Evolutionary conservation across 805 yeast genomes (phyloP).

Genomic region (Babjeviella inositovora): DNA sequence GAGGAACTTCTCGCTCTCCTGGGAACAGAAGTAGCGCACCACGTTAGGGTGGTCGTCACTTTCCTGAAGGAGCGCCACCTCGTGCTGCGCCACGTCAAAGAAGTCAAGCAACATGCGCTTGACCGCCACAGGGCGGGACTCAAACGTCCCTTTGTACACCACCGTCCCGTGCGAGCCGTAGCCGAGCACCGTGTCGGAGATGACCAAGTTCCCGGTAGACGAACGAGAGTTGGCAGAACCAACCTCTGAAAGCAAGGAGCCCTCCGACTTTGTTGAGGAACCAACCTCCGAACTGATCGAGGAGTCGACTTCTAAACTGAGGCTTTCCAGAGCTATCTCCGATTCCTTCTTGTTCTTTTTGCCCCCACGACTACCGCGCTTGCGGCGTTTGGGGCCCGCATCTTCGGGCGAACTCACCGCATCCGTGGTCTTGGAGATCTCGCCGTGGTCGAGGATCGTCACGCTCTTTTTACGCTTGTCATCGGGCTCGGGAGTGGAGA

Average conservation of each 20-base stretch:
- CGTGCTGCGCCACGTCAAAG: conserved; percentile 88
- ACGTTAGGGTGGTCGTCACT: conserved; percentile 97
- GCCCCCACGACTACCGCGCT: conserved; percentile 81
- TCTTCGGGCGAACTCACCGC: background rate
- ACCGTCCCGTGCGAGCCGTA: conserved; percentile 96
- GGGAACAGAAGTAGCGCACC: conserved; percentile 85
- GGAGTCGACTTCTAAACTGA: conserved; percentile 1
- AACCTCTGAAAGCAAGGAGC: conserved; percentile 1
- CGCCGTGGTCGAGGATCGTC: background rate
- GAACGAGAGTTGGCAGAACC: too few species aligned
- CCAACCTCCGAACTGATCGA: background rate
- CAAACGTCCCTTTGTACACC: conserved; percentile 81
- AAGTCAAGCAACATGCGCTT: conserved; percentile 88
- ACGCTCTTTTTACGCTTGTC: too few species aligned
- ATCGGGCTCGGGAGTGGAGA: too few species aligned
- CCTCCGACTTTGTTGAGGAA: too few species aligned
- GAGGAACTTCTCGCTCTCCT: conserved; percentile 71
- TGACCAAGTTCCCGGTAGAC: conserved; percentile 28
- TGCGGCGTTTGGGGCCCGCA: conserved; percentile 38
- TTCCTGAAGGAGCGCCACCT: conserved; percentile 74
- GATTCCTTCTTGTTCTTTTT: conserved; percentile 32
- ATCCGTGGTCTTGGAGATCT: background rate
- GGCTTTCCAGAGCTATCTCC: too few species aligned
- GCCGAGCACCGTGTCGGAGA: conserved; percentile 71
- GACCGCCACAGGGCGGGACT: conserved; percentile 88